Evolutionary conservation across 2,329 filamentous ascomycete species (phyloP).

Genomic region (Fusarium humuli): DNA sequence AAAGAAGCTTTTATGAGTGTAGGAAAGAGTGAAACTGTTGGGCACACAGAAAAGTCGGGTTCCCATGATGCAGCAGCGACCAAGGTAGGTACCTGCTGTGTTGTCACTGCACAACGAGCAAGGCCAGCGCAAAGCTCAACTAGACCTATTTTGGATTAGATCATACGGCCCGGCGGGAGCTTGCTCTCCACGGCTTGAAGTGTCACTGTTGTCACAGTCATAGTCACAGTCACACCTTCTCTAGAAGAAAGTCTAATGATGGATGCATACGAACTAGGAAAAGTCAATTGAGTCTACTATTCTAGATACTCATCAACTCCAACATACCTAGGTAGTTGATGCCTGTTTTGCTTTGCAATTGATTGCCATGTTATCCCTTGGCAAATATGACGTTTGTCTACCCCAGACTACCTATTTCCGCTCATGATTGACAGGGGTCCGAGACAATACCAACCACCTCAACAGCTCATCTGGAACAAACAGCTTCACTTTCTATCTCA

Average conservation of each 20-base stretch:
- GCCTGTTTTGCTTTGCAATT: neutral
- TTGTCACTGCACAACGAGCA: conserved; percentile 31
- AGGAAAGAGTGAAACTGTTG: conserved; percentile 19
- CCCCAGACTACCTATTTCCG: neutral
- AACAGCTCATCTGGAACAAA: conserved; percentile 5
- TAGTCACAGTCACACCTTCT: neutral
- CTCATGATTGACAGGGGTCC: conserved; percentile 3
- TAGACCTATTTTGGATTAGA: conserved; percentile 19
- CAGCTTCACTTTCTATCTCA: neutral
- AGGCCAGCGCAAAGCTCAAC: conserved; percentile 13
- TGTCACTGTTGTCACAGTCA: neutral
- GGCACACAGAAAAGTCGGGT: conserved; percentile 25
- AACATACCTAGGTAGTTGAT: neutral
- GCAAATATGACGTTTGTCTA: conserved; percentile 4
- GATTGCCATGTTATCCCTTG: neutral
- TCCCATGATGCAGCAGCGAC: conserved; percentile 7
- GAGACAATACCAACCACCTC: conserved; percentile 30
- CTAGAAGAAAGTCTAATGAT: neutral
- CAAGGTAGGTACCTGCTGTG: conserved; percentile 16
- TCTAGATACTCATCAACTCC: neutral
- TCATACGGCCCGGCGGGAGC: conserved; percentile 34
- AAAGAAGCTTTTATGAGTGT: conserved; percentile 6
- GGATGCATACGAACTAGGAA: neutral
- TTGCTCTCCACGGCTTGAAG: conserved; percentile 17
- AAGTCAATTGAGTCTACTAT: neutral